Evolutionary conservation across 306 rosid species (phyloP).

Genomic region (Geum urbanum): DNA sequence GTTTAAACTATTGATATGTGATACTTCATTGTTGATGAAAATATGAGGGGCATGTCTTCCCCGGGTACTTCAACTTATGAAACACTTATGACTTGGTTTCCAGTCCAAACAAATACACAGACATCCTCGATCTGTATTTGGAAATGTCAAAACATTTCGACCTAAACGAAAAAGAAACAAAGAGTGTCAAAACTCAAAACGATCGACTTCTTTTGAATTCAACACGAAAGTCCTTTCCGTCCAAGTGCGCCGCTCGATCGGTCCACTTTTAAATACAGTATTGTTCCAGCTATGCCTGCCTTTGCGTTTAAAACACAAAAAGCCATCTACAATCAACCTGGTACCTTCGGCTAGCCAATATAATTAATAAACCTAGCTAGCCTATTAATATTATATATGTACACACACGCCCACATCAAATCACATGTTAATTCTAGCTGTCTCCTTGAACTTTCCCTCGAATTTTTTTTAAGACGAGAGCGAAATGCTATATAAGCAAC

Average conservation of each 20-base stretch:
- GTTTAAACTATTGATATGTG: no score
- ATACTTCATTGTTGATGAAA: no score
- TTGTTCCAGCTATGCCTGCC: neutral
- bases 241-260: neutral
- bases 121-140: neutral
- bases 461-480: no score
- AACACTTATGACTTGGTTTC: neutral
- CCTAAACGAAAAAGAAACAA: constrained; percentile 67
- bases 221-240: neutral
- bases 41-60: neutral
- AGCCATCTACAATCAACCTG: neutral
- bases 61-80: neutral
- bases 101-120: neutral
- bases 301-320: neutral
- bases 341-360: neutral
- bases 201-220: neutral
- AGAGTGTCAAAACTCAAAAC: constrained; percentile 53
- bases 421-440: neutral
- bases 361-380: neutral
- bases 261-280: no score
- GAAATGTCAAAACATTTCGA: neutral
- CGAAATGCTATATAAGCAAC: no score
- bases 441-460: no score
- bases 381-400: neutral
- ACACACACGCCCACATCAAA: no score